These are phyloP conservation scores for Trichothecium roseum DNA, from an alignment of 2,329 filamentous ascomycete genomes.

Conservation along the genomic window DNA sequence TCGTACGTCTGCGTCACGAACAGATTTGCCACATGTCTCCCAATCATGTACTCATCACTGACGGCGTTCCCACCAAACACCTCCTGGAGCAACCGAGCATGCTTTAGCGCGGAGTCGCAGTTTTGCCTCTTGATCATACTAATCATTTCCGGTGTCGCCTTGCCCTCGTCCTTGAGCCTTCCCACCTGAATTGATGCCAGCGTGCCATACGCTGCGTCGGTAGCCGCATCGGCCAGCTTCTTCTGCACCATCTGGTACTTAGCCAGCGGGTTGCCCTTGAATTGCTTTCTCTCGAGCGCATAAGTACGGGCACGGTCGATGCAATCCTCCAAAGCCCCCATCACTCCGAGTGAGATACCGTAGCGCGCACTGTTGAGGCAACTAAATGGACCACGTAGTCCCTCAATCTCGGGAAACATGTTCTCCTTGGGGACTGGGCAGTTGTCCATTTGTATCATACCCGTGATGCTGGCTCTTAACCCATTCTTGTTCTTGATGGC, in stretches of 20 bases:
- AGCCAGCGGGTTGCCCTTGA: conserved; percentile 89
- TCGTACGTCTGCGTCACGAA: conserved; percentile 98
- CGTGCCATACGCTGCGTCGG: conserved; percentile 86
- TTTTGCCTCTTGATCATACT: conserved; percentile 95
- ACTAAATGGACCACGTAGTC: conserved; percentile 78
- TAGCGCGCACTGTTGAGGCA: conserved; percentile 91
- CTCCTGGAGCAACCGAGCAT: conserved; percentile 77
- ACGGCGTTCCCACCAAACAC: conserved; percentile 97
- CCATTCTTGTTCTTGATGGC: conserved; percentile 93
- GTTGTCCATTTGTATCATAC: conserved; percentile 93
- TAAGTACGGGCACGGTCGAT: conserved; percentile 73
- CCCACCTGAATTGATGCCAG: conserved; percentile 85
- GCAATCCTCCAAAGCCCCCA: conserved; percentile 90
- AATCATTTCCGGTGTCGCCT: conserved; percentile 90
- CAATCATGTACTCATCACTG: conserved; percentile 93
- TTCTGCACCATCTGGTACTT: conserved; percentile 97
- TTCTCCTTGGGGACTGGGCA: conserved; percentile 82
- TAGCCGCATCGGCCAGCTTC: conserved; percentile 87
- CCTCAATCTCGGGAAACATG: conserved; percentile 88
- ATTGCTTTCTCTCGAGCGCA: conserved; percentile 87
- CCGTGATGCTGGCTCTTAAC: conserved; percentile 83
- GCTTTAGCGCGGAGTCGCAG: conserved; percentile 77
- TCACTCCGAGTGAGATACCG: conserved; percentile 88
- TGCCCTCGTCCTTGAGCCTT: conserved; percentile 83
- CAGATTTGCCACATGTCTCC: conserved; percentile 86